Percentiles rank a stretch among this genome's conserved stretches.
phyloP scores from a whole-genome alignment of 2,329 filamentous ascomycete genomes.

The Aspergillus udagawae region DNA sequence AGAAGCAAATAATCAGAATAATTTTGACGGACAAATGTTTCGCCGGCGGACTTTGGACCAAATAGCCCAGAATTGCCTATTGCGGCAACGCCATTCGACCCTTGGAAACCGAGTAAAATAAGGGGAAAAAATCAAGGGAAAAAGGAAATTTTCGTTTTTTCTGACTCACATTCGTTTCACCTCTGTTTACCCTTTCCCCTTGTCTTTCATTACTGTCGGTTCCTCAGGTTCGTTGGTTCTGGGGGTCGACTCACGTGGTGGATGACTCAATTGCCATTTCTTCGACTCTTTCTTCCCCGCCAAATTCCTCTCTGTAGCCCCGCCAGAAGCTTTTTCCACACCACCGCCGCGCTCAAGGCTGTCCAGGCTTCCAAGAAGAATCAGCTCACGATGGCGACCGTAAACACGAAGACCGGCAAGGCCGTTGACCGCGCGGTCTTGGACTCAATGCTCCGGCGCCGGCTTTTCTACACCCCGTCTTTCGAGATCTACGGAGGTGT shows the following conservation, averaged over 20 bases:
- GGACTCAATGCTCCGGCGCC: slow-evolving; percentile 80
- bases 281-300: slow-evolving; percentile 35
- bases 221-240: slow-evolving; percentile 12
- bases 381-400: slow-evolving; percentile 51
- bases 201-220: background rate
- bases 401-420: slow-evolving; percentile 82
- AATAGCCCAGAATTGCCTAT: background rate
- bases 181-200: background rate
- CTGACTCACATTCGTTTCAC: background rate
- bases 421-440: slow-evolving; percentile 77
- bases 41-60: slow-evolving; percentile 6
- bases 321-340: slow-evolving; percentile 40
- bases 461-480: slow-evolving; percentile 89
- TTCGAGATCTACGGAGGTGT: slow-evolving; percentile 95
- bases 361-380: slow-evolving; percentile 29
- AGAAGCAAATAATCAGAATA: slow-evolving; percentile 24
- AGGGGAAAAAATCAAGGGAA: background rate
- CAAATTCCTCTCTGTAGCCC: slow-evolving; percentile 21
- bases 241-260: slow-evolving; percentile 24
- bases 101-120: background rate
- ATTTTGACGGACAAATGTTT: slow-evolving; percentile 25
- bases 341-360: slow-evolving; percentile 29
- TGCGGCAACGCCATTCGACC: background rate
- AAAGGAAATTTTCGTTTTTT: background rate
- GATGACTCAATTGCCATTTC: slow-evolving; percentile 39